Conservation (phyloP, 139 green algal genomes). For the Coccomyxa sp. region DNA sequence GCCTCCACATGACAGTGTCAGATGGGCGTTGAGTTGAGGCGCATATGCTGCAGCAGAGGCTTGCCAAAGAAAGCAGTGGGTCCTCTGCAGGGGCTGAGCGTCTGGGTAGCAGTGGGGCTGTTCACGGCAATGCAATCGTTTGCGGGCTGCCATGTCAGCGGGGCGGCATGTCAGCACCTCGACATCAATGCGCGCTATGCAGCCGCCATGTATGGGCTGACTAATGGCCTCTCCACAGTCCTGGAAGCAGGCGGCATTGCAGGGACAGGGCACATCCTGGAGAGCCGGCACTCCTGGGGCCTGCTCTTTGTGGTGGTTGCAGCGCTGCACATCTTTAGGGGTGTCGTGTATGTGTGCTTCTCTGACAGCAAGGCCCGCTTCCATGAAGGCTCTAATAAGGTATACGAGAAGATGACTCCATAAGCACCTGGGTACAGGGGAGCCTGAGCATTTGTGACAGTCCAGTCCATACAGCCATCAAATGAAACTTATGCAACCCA, state of each 20-base stretch:
- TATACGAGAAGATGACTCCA: not conserved
- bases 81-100: no score
- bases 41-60: no score
- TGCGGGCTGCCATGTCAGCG: conserved; percentile 42
- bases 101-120: conserved; percentile 56
- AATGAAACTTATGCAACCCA: no score
- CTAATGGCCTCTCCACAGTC: conserved; percentile 62
- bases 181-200: conserved; percentile 34
- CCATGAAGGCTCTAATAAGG: not conserved
- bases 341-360: not conserved
- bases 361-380: conserved; percentile 6
- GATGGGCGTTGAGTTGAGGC: no score
- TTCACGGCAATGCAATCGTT: conserved; percentile 45
- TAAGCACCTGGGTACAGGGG: no score
- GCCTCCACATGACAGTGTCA: no score
- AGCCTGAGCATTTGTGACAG: no score
- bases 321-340: conserved; percentile 9
- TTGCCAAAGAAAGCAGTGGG: no score
- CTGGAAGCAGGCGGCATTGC: conserved; percentile 56
- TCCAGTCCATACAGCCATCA: no score
- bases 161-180: conserved; percentile 76
- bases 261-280: conserved; percentile 33
- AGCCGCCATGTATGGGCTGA: conserved; percentile 69
- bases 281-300: conserved; percentile 9
- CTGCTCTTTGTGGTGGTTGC: conserved; percentile 9